A percentile compares a stretch with the other conserved stretches of the same genome.
Evolutionary conservation across 495 filamentous ascomycete genomes (phyloP).

Genomic region (Podospora bellae-mahoneyi): DNA sequence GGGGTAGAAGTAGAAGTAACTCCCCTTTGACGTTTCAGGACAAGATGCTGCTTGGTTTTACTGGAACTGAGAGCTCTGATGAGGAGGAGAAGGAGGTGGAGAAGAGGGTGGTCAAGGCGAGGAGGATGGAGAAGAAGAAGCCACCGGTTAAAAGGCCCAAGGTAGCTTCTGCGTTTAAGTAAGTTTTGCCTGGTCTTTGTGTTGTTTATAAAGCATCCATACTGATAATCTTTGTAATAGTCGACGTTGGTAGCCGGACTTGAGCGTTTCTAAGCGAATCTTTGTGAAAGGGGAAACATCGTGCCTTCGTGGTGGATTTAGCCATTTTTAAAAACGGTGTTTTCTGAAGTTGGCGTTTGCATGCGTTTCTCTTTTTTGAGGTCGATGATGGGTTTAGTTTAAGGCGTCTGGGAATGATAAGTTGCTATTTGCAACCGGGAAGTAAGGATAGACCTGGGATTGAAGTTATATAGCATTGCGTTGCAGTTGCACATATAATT

Average conservation of each 20-base stretch:
- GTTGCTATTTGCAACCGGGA: no score
- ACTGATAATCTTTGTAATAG: not conserved
- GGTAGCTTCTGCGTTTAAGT: slow-evolving; percentile 32
- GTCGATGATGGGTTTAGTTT: no score
- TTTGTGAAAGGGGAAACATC: no score
- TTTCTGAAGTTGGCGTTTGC: no score
- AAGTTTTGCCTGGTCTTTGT: slow-evolving; percentile 2
- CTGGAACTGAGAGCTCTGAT: not conserved
- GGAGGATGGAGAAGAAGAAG: slow-evolving; percentile 22
- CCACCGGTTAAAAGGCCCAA: slow-evolving; percentile 27
- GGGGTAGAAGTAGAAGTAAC: slow-evolving; percentile 24
- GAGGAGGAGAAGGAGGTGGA: slow-evolving; percentile 19
- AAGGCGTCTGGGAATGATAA: no score
- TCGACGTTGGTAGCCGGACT: slow-evolving; percentile 7
- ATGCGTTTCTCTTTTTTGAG: no score
- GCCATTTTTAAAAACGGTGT: no score
- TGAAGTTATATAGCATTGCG: no score
- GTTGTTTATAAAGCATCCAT: not conserved
- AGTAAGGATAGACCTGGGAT: no score
- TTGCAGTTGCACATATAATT: no score
- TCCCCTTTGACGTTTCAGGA: slow-evolving; percentile 29
- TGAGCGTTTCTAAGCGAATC: not conserved
- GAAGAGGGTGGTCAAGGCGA: not conserved
- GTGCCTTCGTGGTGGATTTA: no score
- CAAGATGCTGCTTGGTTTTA: slow-evolving; percentile 23